Evolutionary conservation across 305 asterid genomes (phyloP).

Genomic region (Lippia alba): DNA sequence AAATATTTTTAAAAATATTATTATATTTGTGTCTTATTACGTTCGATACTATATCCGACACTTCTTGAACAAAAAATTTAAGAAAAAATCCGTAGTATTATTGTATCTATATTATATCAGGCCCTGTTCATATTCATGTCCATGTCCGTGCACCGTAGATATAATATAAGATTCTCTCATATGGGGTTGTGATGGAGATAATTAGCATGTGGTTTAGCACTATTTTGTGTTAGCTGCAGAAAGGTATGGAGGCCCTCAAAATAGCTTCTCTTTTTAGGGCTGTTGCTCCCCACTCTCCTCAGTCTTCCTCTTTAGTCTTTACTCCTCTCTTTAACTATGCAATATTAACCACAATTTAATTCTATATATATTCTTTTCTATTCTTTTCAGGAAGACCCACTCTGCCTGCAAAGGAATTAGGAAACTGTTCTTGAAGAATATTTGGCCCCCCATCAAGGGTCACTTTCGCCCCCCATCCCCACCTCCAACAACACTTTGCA

Average conservation of each 20-base stretch:
- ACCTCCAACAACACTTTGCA: constrained; percentile 8
- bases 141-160: no score
- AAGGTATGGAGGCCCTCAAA: constrained; percentile 48
- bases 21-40: no score
- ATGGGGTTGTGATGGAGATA: constrained; percentile 8
- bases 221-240: constrained; percentile 46
- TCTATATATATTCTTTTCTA: constrained; percentile 31
- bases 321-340: no score
- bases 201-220: constrained; percentile 62
- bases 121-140: no score
- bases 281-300: neutral
- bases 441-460: constrained; percentile 54
- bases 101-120: no score
- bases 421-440: constrained; percentile 42
- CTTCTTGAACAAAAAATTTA: no score
- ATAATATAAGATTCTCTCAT: constrained; percentile 6
- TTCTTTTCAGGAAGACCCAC: constrained; percentile 63
- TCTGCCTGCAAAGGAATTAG: constrained; percentile 40
- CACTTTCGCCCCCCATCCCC: constrained; percentile 46
- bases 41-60: no score
- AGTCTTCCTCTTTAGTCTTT: no score
- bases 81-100: no score
- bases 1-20: no score
- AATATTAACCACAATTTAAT: constrained; percentile 41
- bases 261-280: constrained; percentile 46